These are phyloP conservation scores for Trypanosomatidae sp. DNA, from an alignment of 208 protist species.

Conservation along the genomic window DNA sequence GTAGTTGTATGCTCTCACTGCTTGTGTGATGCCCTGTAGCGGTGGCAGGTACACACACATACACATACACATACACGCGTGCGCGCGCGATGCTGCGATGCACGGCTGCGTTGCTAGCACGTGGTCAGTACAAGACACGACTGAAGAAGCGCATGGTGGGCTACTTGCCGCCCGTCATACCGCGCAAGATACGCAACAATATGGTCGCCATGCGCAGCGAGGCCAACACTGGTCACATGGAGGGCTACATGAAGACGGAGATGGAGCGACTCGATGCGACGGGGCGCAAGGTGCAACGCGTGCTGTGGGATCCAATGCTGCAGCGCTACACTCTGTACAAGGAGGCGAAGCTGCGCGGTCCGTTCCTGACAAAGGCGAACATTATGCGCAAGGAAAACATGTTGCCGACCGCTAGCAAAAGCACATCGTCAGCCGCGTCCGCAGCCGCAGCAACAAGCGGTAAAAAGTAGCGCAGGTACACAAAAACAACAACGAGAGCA, in stretches of 20 bases:
- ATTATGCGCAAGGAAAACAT: constrained; percentile 28
- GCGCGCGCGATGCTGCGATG: constrained; percentile 21
- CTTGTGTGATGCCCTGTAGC: neutral
- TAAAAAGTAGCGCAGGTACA: neutral
- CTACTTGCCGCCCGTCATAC: constrained; percentile 75
- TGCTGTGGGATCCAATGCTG: constrained; percentile 65
- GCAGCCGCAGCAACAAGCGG: too few relatives aligned
- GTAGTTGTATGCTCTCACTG: neutral
- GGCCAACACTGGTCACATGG: constrained; percentile 73
- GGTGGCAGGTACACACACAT: constrained; percentile 1
- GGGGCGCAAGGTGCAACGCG: constrained; percentile 63
- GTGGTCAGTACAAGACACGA: constrained; percentile 78
- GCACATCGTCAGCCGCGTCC: neutral
- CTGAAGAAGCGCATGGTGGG: constrained; percentile 84
- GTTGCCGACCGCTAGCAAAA: neutral
- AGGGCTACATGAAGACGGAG: constrained; percentile 76
- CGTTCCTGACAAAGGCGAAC: constrained; percentile 63
- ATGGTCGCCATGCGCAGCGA: constrained; percentile 69
- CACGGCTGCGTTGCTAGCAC: constrained; percentile 20
- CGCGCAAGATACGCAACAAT: constrained; percentile 72
- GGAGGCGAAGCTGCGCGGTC: constrained; percentile 65
- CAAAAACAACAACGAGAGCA: neutral
- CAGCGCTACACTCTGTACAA: constrained; percentile 67
- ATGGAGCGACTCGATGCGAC: constrained; percentile 59
- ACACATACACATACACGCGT: neutral